phyloP scores from a whole-genome alignment of 257 asterid genomes.

The Gentiana dahurica region DNA sequence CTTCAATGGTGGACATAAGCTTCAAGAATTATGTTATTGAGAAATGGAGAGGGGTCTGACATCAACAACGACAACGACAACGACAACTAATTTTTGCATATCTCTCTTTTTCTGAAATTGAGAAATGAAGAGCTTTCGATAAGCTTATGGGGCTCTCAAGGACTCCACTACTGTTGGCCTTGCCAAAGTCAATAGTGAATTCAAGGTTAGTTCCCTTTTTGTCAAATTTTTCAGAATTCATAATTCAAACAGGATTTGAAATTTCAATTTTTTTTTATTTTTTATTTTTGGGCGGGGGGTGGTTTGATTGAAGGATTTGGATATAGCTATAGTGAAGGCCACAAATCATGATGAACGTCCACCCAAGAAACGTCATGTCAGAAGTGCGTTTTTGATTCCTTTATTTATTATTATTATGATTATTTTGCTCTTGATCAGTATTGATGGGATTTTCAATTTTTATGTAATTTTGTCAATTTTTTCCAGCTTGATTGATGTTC shows the following conservation, averaged over 20 bases:
- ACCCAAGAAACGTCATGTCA: constrained; percentile 80
- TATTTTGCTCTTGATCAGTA: too few species aligned
- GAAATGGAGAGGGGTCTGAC: too few species aligned
- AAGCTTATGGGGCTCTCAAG: constrained; percentile 92
- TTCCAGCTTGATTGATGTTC: too few species aligned
- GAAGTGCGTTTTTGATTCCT: constrained; percentile 40
- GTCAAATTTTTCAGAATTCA: background rate
- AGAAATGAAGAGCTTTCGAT: constrained; percentile 73
- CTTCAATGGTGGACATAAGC: too few species aligned
- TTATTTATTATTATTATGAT: too few species aligned
- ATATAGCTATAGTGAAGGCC: constrained; percentile 82
- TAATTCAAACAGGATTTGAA: background rate
- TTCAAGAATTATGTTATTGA: too few species aligned
- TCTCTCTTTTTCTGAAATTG: background rate
- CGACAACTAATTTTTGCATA: too few species aligned
- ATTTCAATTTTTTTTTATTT: too few species aligned
- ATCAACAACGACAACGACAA: too few species aligned
- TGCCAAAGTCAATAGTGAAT: constrained; percentile 93
- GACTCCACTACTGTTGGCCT: constrained; percentile 93
- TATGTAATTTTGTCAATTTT: too few species aligned
- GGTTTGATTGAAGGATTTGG: constrained; percentile 50
- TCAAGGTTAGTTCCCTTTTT: constrained; percentile 40
- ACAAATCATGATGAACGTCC: constrained; percentile 84
- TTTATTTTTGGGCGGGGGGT: too few species aligned
- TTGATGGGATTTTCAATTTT: too few species aligned